phyloP scores from a whole-genome alignment of 139 green algal genomes.

The Dunaliella primolecta region DNA sequence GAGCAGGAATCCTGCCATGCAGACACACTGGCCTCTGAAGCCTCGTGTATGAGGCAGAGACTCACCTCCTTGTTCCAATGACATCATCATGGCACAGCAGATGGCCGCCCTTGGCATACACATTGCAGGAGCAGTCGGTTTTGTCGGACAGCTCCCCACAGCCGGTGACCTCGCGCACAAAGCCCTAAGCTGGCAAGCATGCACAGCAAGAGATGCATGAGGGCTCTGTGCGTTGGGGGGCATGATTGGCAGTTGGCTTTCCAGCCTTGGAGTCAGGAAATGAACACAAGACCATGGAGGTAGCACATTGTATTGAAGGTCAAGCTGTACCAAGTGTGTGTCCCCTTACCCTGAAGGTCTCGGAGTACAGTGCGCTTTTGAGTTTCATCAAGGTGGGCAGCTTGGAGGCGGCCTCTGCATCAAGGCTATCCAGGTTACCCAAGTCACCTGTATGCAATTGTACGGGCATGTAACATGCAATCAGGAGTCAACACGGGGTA shows the following conservation, averaged over 20 bases:
- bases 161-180: constrained; percentile 46
- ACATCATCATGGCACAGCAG: constrained; percentile 87
- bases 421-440: constrained; percentile 72
- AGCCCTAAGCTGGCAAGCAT: background rate
- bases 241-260: too few species aligned
- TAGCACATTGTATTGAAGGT: too few species aligned
- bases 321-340: too few species aligned
- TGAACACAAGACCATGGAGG: too few species aligned
- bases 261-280: too few species aligned
- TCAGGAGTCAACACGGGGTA: too few species aligned
- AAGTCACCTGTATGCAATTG: constrained; percentile 60
- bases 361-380: constrained; percentile 71
- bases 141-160: constrained; percentile 66
- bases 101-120: constrained; percentile 75
- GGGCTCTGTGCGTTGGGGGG: too few species aligned
- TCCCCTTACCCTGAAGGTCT: constrained; percentile 43
- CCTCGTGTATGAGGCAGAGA: too few species aligned
- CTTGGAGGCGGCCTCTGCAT: constrained; percentile 51
- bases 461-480: background rate
- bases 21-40: too few species aligned
- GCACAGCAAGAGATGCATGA: too few species aligned
- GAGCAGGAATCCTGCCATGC: too few species aligned
- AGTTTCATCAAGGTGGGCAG: constrained; percentile 68
- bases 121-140: constrained; percentile 85
- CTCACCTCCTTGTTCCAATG: constrained; percentile 69